These are phyloP conservation scores for Pleurotus eryngii DNA, from an alignment of 768 basidiomycete genomes.

Conservation along the genomic window DNA sequence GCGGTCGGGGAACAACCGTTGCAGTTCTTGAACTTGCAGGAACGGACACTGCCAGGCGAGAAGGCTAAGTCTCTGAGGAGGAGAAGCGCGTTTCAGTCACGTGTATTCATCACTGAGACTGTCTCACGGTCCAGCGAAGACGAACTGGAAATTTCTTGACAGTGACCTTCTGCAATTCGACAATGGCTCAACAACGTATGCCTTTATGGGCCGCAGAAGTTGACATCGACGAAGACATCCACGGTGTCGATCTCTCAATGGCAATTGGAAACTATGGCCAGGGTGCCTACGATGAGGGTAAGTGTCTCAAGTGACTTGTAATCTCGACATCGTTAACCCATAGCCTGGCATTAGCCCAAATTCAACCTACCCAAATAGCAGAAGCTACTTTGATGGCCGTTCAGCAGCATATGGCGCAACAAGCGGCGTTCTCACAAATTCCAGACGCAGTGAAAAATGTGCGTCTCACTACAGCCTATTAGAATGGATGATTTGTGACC, in stretches of 20 bases:
- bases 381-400: constrained; percentile 67
- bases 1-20: too few relatives aligned
- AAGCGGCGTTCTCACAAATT: constrained; percentile 77
- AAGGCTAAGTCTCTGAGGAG: too few relatives aligned
- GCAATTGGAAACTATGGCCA: constrained; percentile 70
- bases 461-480: constrained; percentile 25
- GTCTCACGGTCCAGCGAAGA: neutral
- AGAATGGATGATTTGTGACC: too few relatives aligned
- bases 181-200: constrained; percentile 64
- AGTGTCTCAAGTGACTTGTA: constrained; percentile 6
- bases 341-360: constrained; percentile 42
- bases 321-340: too few relatives aligned
- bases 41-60: too few relatives aligned
- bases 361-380: constrained; percentile 63
- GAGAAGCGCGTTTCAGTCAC: too few relatives aligned
- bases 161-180: constrained; percentile 8
- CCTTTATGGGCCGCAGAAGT: constrained; percentile 75
- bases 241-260: constrained; percentile 67
- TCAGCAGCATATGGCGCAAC: constrained; percentile 83
- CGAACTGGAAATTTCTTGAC: too few relatives aligned
- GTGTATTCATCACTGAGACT: too few relatives aligned
- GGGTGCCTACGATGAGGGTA: constrained; percentile 67
- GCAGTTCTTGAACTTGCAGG: too few relatives aligned
- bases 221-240: constrained; percentile 74
- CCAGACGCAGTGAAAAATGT: constrained; percentile 90